Conservation (phyloP, 768 basidiomycete species). For the Xanthoconium purpureum region DNA sequence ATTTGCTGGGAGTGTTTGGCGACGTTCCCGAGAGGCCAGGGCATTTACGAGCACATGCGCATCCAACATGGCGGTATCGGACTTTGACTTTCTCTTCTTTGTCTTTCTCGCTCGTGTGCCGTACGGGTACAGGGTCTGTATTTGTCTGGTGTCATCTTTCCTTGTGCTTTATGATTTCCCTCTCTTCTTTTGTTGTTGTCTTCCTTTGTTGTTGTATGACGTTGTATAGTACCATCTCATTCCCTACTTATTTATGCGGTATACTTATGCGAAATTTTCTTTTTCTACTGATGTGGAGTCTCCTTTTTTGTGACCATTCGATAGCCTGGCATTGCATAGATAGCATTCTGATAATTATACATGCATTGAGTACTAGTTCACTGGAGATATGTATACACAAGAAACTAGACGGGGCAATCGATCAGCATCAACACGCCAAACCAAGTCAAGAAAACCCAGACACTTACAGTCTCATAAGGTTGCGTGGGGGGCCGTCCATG, state of each 20-base stretch:
- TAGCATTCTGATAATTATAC: conserved; percentile 13
- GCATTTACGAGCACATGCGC: conserved; percentile 81
- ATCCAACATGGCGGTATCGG: conserved; percentile 64
- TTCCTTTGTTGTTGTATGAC: conserved; percentile 15
- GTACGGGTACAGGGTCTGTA: neutral
- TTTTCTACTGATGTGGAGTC: neutral
- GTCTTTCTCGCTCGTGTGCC: neutral
- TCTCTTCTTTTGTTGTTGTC: conserved; percentile 12
- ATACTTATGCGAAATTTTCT: conserved; percentile 16
- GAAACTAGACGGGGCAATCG: conserved; percentile 30
- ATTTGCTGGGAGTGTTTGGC: conserved; percentile 78
- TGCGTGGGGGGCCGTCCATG: conserved; percentile 49
- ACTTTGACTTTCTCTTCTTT: conserved; percentile 9
- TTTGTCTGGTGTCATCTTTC: neutral
- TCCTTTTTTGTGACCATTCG: neutral
- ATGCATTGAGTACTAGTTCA: conserved; percentile 6
- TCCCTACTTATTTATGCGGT: conserved; percentile 21
- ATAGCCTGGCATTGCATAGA: conserved; percentile 3
- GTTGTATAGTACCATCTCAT: neutral
- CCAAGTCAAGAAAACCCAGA: neutral
- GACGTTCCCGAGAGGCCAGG: conserved; percentile 64
- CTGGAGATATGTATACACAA: conserved; percentile 36
- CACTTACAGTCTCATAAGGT: conserved; percentile 55
- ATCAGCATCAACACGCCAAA: neutral
- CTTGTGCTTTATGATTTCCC: neutral